Evolutionary conservation across 106 monocot genomes (phyloP), one percentile per base, ranked within the genome.

Genomic region (Vanilla planifolia): DNA sequence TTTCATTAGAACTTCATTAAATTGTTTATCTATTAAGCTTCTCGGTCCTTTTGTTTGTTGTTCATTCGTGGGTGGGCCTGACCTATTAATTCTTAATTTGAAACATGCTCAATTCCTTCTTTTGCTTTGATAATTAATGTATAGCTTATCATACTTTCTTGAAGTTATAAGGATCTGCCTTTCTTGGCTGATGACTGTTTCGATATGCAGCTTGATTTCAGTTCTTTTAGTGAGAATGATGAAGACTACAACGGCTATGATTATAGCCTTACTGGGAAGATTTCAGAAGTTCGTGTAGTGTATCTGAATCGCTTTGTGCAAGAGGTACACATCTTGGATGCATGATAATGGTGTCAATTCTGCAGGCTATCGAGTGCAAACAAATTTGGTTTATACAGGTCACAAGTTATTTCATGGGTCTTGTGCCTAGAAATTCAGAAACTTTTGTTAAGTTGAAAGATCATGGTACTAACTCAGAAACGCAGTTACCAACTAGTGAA

Each of bases 221-320:
- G 65, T 62, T 98, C 98, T 55, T 98, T 74, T 58, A 80, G 63
- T 62, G 22, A 48, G 19, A 74, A 71, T 28, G 98, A 98, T 80
- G 88, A 92, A 59, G 98, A 88, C 65, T 98, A 88, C 58, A 33
- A 21, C 47, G 92, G 92, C 58, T 98, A 77, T 75, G 98, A 98
- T 61, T 98, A 92, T 77, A 85, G 98, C 58, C 91, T 98, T 33
- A 62, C 25, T 59, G 98, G 91, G 19, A 65, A 98, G 62, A 76
- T 98, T 52, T 98, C 98, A 72, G 98, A 98, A 92, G 83, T 98
- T 55, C 72, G 88, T 52, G 75, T 98, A 65, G 72, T 98, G 13
- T 98, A 88, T 62, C 70, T 98, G 70, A 88, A 98, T 52, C 91
- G 98, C 53, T 98, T 98, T 77, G 65, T 98, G 40, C 81, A 88